Percentiles rank a stretch among this genome's conserved stretches.
Evolutionary conservation across 495 filamentous ascomycete genomes (phyloP).

Genomic region (Aspergillus ellipticus): DNA sequence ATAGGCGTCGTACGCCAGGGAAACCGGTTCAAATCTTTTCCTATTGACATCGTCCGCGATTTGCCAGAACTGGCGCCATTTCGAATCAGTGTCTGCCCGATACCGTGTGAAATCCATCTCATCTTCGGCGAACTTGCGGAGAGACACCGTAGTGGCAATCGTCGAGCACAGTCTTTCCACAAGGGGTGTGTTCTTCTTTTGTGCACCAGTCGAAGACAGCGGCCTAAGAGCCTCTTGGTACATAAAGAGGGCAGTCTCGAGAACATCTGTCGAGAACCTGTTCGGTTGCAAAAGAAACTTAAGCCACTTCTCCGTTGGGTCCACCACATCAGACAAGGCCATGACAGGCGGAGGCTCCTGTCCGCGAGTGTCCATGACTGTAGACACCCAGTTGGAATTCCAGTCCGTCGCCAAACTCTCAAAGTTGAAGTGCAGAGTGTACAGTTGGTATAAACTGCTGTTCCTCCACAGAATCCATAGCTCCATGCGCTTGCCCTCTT

Average conservation of each 20-base stretch:
- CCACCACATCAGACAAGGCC: constrained; percentile 58
- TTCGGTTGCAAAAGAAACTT: constrained; percentile 76
- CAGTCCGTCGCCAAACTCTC: constrained; percentile 53
- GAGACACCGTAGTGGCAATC: constrained; percentile 58
- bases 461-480: constrained; percentile 88
- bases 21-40: constrained; percentile 71
- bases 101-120: constrained; percentile 72
- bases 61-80: constrained; percentile 89
- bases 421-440: constrained; percentile 58
- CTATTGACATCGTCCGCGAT: constrained; percentile 82
- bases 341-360: constrained; percentile 51
- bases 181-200: constrained; percentile 51
- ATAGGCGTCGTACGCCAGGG: constrained; percentile 67
- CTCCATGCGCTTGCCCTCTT: constrained; percentile 53
- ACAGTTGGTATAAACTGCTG: constrained; percentile 71
- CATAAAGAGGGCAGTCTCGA: constrained; percentile 77
- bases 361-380: constrained; percentile 59
- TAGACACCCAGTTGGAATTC: constrained; percentile 67
- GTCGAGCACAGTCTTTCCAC: constrained; percentile 66
- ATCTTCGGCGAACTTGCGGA: constrained; percentile 56
- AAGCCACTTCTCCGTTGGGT: constrained; percentile 46
- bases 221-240: constrained; percentile 61
- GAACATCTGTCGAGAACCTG: constrained; percentile 65
- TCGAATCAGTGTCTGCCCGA: constrained; percentile 64
- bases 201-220: constrained; percentile 27